Percentiles rank a stretch among this genome's conserved stretches.
These are phyloP conservation scores for Sporothrix brasiliensis DNA, from an alignment of 2,329 filamentous ascomycete genomes.

Conservation along the genomic window DNA sequence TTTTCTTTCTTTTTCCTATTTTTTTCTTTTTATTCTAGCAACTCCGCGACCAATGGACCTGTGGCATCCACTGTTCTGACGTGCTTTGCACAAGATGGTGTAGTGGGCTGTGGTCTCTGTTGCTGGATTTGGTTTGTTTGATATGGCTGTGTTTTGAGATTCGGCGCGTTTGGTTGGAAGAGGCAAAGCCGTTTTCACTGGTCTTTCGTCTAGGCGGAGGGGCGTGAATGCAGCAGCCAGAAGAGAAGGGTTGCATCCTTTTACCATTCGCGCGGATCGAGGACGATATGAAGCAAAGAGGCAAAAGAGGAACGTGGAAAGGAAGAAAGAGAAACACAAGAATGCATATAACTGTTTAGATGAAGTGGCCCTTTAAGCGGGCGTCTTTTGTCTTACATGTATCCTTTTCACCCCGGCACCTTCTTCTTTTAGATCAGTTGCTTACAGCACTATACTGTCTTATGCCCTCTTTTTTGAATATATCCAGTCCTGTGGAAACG, in stretches of 20 bases:
- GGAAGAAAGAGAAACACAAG: neutral
- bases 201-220: neutral
- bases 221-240: slow-evolving; percentile 7
- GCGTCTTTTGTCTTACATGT: neutral
- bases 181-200: slow-evolving; percentile 2
- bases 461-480: neutral
- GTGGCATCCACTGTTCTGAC: neutral
- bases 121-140: neutral
- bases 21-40: neutral
- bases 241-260: neutral
- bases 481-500: neutral
- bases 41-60: neutral
- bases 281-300: neutral
- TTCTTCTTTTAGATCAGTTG: slow-evolving; percentile 6
- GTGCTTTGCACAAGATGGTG: slow-evolving; percentile 11
- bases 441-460: neutral
- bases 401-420: neutral
- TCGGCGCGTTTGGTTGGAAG: slow-evolving; percentile 20
- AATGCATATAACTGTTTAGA: slow-evolving; percentile 1
- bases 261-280: slow-evolving; percentile 7
- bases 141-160: slow-evolving; percentile 12
- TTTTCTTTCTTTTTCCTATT: no score
- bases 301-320: neutral
- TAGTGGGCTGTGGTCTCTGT: neutral
- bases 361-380: slow-evolving; percentile 4